These are phyloP conservation scores for Erodium maritimum DNA, from an alignment of 345 rosid genomes.

Conservation along the genomic window DNA sequence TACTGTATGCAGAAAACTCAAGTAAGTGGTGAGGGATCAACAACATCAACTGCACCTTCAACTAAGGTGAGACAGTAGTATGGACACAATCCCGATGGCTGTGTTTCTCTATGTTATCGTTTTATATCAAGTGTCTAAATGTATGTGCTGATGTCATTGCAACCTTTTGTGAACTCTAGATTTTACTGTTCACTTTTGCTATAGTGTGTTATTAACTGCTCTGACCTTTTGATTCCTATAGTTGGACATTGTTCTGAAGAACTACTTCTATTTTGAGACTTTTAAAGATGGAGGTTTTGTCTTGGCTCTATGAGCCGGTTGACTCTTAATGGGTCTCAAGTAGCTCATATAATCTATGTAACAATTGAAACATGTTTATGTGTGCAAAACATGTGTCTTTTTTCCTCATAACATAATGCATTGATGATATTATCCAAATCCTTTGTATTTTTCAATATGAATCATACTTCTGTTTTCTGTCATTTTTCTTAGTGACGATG, in stretches of 20 bases:
- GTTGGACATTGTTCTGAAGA: background rate
- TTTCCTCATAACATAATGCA: background rate
- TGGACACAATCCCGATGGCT: background rate
- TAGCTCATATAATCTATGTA: no score
- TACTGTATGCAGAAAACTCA: no score
- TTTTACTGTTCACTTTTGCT: background rate
- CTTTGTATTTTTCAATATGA: background rate
- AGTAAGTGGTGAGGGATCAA: conserved; percentile 31
- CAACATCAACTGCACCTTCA: conserved; percentile 38
- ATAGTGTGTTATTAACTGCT: background rate
- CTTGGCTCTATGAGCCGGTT: no score
- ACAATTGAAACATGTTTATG: no score
- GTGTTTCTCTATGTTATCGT: background rate
- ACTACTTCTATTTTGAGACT: background rate
- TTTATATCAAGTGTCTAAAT: background rate
- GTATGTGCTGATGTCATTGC: background rate
- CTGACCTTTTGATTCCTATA: background rate
- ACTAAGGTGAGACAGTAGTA: conserved; percentile 23
- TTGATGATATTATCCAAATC: conserved; percentile 1
- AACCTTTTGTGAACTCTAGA: background rate
- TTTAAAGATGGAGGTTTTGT: background rate
- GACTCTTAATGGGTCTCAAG: no score
- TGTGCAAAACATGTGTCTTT: no score
- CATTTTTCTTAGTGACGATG: background rate
- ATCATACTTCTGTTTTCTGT: background rate